Percentiles rank a stretch among this genome's conserved stretches.
phyloP scores from a whole-genome alignment of 2,329 filamentous ascomycete genomes.

The Cladosporium sp. region DNA sequence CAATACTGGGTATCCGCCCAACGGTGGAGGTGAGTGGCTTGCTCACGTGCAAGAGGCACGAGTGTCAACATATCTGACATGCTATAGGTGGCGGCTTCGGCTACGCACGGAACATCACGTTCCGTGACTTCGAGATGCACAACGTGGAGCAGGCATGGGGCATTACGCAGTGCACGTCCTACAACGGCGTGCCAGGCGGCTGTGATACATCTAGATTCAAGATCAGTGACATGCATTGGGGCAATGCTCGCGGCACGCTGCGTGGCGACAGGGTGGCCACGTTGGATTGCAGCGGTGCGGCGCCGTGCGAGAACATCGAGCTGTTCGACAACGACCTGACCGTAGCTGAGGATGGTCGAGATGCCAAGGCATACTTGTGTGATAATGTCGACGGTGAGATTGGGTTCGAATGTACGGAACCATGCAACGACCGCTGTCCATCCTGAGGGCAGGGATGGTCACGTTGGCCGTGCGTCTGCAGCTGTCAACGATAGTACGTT shows the following conservation, averaged over 20 bases:
- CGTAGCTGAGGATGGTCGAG: constrained; percentile 8
- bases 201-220: constrained; percentile 36
- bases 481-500: constrained; percentile 8
- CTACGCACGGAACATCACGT: constrained; percentile 35
- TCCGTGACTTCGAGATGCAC: constrained; percentile 30
- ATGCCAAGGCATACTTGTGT: constrained; percentile 9
- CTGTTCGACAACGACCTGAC: constrained; percentile 14
- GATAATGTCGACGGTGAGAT: constrained; percentile 10
- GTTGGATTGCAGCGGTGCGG: constrained; percentile 27
- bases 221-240: constrained; percentile 32
- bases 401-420: constrained; percentile 11
- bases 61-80: not conserved
- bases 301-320: constrained; percentile 24
- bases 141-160: constrained; percentile 20
- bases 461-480: constrained; percentile 6
- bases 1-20: constrained; percentile 40
- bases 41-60: not conserved
- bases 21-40: constrained; percentile 44
- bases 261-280: constrained; percentile 18
- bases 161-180: constrained; percentile 30
- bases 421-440: constrained; percentile 10
- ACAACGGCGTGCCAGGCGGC: constrained; percentile 20
- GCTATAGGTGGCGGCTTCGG: constrained; percentile 39
- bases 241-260: constrained; percentile 29
- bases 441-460: not conserved